Percentiles rank a stretch among this genome's conserved stretches.
phyloP scores from a whole-genome alignment of 768 basidiomycete genomes.

The Lentinula raphanica region DNA sequence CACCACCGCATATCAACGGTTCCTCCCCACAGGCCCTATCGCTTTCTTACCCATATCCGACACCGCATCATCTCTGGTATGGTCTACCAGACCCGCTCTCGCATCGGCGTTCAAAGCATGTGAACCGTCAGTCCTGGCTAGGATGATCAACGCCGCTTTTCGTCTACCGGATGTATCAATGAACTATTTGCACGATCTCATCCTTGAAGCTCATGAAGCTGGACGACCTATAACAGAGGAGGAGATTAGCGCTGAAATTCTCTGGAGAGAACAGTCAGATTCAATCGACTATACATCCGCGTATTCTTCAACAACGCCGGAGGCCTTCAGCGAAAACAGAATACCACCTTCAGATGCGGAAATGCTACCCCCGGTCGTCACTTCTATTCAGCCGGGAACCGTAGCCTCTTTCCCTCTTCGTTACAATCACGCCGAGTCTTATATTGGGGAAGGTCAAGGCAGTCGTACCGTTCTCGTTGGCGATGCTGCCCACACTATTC shows the following conservation, averaged over 20 bases:
- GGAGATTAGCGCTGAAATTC: slow-evolving; percentile 56
- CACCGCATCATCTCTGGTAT: slow-evolving; percentile 82
- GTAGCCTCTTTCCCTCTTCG: slow-evolving; percentile 88
- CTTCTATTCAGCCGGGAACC: slow-evolving; percentile 62
- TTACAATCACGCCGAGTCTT: slow-evolving; percentile 80
- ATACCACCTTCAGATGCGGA: slow-evolving; percentile 61
- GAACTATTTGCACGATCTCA: slow-evolving; percentile 54
- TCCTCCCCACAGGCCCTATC: slow-evolving; percentile 91
- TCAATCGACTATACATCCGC: slow-evolving; percentile 58
- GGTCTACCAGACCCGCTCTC: slow-evolving; percentile 81
- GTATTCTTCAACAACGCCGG: slow-evolving; percentile 43
- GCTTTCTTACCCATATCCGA: slow-evolving; percentile 88
- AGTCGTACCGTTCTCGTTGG: slow-evolving; percentile 84
- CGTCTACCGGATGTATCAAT: slow-evolving; percentile 74
- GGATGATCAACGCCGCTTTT: slow-evolving; percentile 90
- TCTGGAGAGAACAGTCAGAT: slow-evolving; percentile 72
- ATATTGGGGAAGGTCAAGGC: slow-evolving; percentile 68
- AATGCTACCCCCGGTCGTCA: slow-evolving; percentile 69
- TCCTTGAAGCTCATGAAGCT: slow-evolving; percentile 47
- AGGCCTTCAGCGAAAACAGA: slow-evolving; percentile 25
- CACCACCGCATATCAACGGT: slow-evolving; percentile 86
- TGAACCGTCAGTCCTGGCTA: slow-evolving; percentile 55
- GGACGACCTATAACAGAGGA: slow-evolving; percentile 42
- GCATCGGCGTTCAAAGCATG: slow-evolving; percentile 67
- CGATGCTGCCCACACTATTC: slow-evolving; percentile 92